phyloP scores from a whole-genome alignment of 2,329 filamentous ascomycete species.

The Rutstroemia sp. region DNA sequence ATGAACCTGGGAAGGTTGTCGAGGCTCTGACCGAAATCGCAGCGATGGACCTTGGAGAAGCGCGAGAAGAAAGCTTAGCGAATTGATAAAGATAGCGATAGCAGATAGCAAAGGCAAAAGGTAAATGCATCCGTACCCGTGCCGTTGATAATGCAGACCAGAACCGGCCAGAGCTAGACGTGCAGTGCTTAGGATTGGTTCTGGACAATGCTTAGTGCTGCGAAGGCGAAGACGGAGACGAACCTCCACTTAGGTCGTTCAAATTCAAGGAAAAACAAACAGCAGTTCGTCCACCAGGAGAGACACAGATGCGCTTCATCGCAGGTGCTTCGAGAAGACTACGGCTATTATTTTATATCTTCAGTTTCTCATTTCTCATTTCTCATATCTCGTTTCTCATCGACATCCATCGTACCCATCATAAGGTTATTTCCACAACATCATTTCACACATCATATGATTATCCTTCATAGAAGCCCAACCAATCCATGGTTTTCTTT shows the following conservation, averaged over 20 bases:
- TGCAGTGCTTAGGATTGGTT: too few species aligned
- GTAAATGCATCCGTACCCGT: too few species aligned
- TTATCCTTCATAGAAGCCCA: not conserved
- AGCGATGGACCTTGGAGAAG: too few species aligned
- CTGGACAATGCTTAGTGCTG: too few species aligned
- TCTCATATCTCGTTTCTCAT: not conserved
- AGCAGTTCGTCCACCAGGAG: not conserved
- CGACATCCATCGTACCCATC: not conserved
- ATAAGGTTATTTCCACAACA: not conserved
- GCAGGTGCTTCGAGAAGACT: not conserved
- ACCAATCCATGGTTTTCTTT: conserved; percentile 1
- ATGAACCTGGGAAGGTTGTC: not conserved
- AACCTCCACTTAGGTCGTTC: too few species aligned
- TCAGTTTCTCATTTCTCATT: not conserved
- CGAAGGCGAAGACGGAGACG: too few species aligned
- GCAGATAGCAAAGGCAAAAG: too few species aligned
- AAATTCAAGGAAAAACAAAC: not conserved
- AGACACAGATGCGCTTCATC: not conserved
- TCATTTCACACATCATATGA: not conserved
- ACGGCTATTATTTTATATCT: not conserved
- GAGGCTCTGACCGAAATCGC: too few species aligned
- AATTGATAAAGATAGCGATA: too few species aligned
- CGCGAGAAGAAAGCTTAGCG: too few species aligned
- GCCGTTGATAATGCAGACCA: too few species aligned
- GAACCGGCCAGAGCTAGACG: too few species aligned